Conservation (phyloP, 805 yeast genomes). For the Ogataea methylovora region DNA sequence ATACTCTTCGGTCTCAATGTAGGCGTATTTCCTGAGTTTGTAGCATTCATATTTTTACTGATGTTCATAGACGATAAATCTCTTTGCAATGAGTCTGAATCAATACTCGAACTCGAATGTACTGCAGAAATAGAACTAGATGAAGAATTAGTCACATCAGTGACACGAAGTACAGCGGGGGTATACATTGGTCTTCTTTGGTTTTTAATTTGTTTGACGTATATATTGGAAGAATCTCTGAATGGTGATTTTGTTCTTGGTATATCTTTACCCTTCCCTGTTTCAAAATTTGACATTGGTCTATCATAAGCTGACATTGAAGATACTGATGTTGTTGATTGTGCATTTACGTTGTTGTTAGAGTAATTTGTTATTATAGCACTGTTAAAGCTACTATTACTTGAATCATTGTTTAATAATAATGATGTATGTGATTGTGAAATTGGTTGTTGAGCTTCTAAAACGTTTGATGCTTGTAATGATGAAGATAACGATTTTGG, state of each 20-base stretch:
- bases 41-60: background rate
- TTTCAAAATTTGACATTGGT: conserved; percentile 5
- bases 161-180: conserved; percentile 72
- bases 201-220: conserved; percentile 64
- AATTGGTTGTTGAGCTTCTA: too few species aligned
- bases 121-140: background rate
- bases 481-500: too few species aligned
- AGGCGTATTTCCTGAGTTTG: background rate
- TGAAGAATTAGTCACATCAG: too few species aligned
- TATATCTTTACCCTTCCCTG: background rate
- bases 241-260: conserved; percentile 20
- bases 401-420: background rate
- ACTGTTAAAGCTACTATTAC: background rate
- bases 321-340: background rate
- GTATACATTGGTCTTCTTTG: conserved; percentile 82
- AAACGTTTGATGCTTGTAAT: too few species aligned
- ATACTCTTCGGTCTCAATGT: conserved; percentile 11
- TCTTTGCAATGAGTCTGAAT: too few species aligned
- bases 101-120: too few species aligned
- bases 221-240: conserved; percentile 23
- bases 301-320: background rate
- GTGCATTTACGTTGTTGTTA: background rate
- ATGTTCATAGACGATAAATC: too few species aligned
- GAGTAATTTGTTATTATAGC: background rate
- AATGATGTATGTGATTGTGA: background rate